A percentile compares a stretch with the other conserved stretches of the same genome.
Evolutionary conservation across 2,329 filamentous ascomycete genomes (phyloP).

Genomic region (Aspergillus novoparasiticus): DNA sequence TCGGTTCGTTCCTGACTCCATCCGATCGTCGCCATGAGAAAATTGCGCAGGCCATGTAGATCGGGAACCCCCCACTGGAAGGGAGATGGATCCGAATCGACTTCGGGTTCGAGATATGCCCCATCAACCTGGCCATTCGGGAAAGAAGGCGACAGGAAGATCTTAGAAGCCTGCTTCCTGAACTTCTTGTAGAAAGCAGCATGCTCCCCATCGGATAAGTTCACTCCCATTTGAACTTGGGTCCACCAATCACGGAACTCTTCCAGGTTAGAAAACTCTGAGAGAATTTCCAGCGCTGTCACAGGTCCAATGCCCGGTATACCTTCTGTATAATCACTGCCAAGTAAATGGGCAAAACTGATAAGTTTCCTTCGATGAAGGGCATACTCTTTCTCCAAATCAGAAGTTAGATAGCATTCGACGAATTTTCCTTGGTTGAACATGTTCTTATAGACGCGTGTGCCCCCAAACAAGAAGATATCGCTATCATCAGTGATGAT

Average conservation of each 20-base stretch:
- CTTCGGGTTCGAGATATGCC: constrained; percentile 84
- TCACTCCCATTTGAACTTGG: constrained; percentile 71
- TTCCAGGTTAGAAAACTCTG: constrained; percentile 76
- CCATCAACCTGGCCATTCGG: constrained; percentile 76
- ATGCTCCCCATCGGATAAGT: constrained; percentile 58
- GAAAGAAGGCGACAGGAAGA: constrained; percentile 81
- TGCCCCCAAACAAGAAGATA: constrained; percentile 95
- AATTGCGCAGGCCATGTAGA: constrained; percentile 78
- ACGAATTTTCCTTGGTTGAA: constrained; percentile 98
- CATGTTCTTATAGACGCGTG: constrained; percentile 98
- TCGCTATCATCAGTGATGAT: constrained; percentile 98
- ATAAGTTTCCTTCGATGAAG: constrained; percentile 87
- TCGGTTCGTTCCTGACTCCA: constrained; percentile 92
- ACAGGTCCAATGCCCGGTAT: constrained; percentile 89
- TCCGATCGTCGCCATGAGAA: constrained; percentile 88
- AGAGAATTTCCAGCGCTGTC: constrained; percentile 89
- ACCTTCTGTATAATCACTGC: constrained; percentile 93
- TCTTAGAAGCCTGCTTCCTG: constrained; percentile 76
- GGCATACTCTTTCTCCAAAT: constrained; percentile 87
- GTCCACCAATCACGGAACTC: constrained; percentile 88
- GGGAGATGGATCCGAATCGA: constrained; percentile 73
- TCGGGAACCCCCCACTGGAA: constrained; percentile 98
- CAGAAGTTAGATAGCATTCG: constrained; percentile 84
- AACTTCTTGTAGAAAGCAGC: constrained; percentile 81
- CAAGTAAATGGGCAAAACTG: constrained; percentile 83